Conservation (phyloP, 2,329 filamentous ascomycete species). For the Cercospora nicotianae region DNA sequence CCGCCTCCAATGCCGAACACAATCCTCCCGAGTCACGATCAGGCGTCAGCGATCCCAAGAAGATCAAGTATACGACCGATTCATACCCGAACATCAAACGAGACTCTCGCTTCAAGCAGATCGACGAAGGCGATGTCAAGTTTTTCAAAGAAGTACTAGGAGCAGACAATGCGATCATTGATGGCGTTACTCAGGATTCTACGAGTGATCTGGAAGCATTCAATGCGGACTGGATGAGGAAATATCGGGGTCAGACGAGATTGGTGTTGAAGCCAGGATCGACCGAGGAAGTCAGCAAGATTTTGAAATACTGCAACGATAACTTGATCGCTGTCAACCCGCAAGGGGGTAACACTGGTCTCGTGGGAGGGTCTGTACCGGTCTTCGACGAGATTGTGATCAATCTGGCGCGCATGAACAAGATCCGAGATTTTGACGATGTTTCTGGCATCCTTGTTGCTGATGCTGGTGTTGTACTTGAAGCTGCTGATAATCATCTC, state of each 20-base stretch:
- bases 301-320: constrained; percentile 93
- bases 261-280: constrained; percentile 83
- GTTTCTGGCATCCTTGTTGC: constrained; percentile 87
- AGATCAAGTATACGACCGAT: constrained; percentile 77
- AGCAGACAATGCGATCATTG: constrained; percentile 74
- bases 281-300: constrained; percentile 84
- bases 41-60: constrained; percentile 38
- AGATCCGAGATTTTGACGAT: constrained; percentile 87
- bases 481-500: constrained; percentile 82
- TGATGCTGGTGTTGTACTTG: constrained; percentile 88
- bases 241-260: constrained; percentile 87
- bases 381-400: constrained; percentile 98
- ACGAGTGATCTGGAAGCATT: constrained; percentile 83
- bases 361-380: constrained; percentile 92
- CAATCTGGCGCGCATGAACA: constrained; percentile 86
- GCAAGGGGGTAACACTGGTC: constrained; percentile 93
- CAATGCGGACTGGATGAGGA: constrained; percentile 99
- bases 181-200: constrained; percentile 74
- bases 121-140: constrained; percentile 77
- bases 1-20: constrained; percentile 35
- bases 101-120: constrained; percentile 68
- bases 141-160: constrained; percentile 82
- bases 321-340: constrained; percentile 90
- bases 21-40: constrained; percentile 32
- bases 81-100: constrained; percentile 82